Base-by-base conservation (phyloP, 1,284 basidiomycete species). In the Tilletia indica region DNA sequence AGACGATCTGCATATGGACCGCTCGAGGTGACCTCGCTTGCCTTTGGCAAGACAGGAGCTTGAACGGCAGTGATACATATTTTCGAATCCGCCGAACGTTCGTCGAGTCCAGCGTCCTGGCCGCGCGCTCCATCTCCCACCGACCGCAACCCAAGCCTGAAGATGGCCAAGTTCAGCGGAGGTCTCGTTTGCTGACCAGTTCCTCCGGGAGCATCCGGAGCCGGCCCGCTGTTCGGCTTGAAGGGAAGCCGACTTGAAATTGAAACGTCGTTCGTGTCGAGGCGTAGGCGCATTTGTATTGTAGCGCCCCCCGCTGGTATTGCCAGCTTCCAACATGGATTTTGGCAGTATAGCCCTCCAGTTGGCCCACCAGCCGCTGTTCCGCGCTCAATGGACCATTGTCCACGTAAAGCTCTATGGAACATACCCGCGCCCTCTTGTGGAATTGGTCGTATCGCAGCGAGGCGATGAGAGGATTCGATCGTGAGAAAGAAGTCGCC, bases 381-480 rank as follows among this genome's bases (percentile, higher is more conserved):
- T 3, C 82, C 76, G 19, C 80, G 81, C 19, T 86, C 86, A 90
- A 91, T 91, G 70, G 9, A 58, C 72, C 72, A 56, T 9, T 19
- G 14, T 36, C 91, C 92, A 25, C 86, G 87, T 3, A 92, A 76
- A 0, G 87, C 83, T 74, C 92, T 90, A 42, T 86, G 86, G 81
- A 91, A 96, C 93, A 97, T 93, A 0, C 94, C 94, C 0, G 93
- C 93, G 0, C 93, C 94, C 85, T 97, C 94, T 70, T 90, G 89
- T 0, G 87, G 85, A 6, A 88, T 85, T 0, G 82, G 72, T 8
- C 78, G 70, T 5, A 88, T 31, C 11, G n/a, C 36, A 2, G 76
- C 71, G 9, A 87, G 58, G 0, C 88, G 87, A 25, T 86, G 80
- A 0, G 89, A 87, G 64, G 69, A 58, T 54, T 92, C 89, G 2